Evolutionary conservation across 2,329 filamentous ascomycete genomes (phyloP), one percentile per base, ranked within the genome.

Genomic region (Fusarium robinianum): DNA sequence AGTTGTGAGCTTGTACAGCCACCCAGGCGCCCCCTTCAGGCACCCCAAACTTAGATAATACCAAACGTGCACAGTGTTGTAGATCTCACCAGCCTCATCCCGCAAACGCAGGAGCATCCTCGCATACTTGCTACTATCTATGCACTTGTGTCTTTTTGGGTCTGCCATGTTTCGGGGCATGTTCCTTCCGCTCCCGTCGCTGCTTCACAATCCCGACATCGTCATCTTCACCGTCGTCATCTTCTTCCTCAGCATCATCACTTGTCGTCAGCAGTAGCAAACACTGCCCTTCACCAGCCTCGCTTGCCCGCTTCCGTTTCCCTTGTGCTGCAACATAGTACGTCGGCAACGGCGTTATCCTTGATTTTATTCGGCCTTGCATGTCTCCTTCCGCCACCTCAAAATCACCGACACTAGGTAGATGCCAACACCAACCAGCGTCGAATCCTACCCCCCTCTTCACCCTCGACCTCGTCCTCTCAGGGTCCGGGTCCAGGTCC

Each of bases 201-300:
- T 25, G 41, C 27, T 38, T 19, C 26, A 32, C 36, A 24, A 22
- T 26, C 26, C 41, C 41, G 43, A 34, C 31, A 38, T 39, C 45
- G 45, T 43, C 29, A 43, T 42, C 29, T 22, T n/a, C 34, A 39
- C 42, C 43, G 51, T 51, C 49, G 55, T 56, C 50, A 59, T 54
- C 45, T 24, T 34, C n/a, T n/a, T n/a, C n/a, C n/a, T 39, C 35
- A 56, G 41, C 55, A 52, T 49, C 55, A 35, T 46, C 41, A 33
- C 14, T 18, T 10, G 25, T 25, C 34, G 19, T 10, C 23, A 8
- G 23, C 23, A 24, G 23, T 24, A 24, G 5, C 23, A 24, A 34
- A 5, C 27, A 30, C 17, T 30, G 25, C 23, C 15, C 9, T 30
- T 9, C 10, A 18, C 53, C 53, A 56, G 32, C 50, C 47, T 50